Conservation (phyloP, 164 flowering plant species). For the Tetracentron sinense region DNA sequence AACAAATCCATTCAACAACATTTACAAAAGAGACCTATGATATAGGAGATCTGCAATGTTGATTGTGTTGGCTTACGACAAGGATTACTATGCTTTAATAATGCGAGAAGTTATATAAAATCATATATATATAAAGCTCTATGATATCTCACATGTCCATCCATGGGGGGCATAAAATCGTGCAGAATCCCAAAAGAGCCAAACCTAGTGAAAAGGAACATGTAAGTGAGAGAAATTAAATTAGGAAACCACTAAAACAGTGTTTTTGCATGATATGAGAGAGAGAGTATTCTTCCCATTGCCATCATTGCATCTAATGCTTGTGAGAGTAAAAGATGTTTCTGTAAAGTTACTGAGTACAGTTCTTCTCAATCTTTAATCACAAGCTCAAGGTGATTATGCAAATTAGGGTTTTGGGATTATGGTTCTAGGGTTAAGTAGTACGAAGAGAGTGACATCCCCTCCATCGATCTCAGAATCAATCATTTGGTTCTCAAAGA, state of each 20-base stretch:
- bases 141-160: conserved; percentile 17
- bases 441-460: neutral
- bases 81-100: too few relatives aligned
- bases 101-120: too few relatives aligned
- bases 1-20: too few relatives aligned
- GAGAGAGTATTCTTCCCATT: conserved; percentile 19
- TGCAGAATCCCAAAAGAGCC: conserved; percentile 37
- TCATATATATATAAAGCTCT: too few relatives aligned
- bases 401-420: conserved; percentile 11
- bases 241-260: conserved; percentile 23
- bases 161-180: conserved; percentile 45
- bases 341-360: conserved; percentile 9
- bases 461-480: neutral
- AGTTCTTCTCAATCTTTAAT: neutral
- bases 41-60: too few relatives aligned
- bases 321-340: conserved; percentile 6
- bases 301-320: conserved; percentile 16
- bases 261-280: conserved; percentile 29
- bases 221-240: conserved; percentile 17
- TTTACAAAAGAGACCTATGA: too few relatives aligned
- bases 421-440: conserved; percentile 3
- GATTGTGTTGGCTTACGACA: too few relatives aligned
- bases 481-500: neutral
- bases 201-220: conserved; percentile 26
- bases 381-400: neutral